Percentiles rank a stretch among this genome's conserved stretches.
Evolutionary conservation across 108 stramenopile genomes (phyloP).

Genomic region (Bacterosira constricta): DNA sequence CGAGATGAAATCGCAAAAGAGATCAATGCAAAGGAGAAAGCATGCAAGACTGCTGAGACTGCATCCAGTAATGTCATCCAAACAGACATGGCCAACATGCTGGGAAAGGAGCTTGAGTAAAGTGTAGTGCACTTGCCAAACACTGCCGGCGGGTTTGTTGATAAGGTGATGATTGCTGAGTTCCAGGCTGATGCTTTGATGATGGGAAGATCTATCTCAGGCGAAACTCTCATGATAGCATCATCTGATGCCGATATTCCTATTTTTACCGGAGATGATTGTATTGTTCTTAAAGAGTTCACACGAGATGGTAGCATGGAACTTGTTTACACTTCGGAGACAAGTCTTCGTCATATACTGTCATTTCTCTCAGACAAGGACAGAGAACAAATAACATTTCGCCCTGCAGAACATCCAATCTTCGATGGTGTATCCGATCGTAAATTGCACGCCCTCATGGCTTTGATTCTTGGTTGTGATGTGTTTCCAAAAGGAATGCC

Average conservation of each 20-base stretch:
- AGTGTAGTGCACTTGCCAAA: slow-evolving; percentile 9
- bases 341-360: background rate
- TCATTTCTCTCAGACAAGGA: slow-evolving; percentile 1
- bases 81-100: background rate
- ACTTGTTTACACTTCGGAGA: slow-evolving; percentile 6
- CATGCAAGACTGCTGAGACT: too few species aligned
- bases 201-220: background rate
- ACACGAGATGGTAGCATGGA: background rate
- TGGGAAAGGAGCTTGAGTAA: slow-evolving; percentile 1
- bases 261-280: slow-evolving; percentile 19
- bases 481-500: slow-evolving; percentile 18
- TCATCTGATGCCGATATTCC: too few species aligned
- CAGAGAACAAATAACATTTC: too few species aligned
- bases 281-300: slow-evolving; percentile 19
- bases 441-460: background rate
- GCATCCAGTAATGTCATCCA: background rate
- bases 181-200: slow-evolving; percentile 38
- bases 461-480: slow-evolving; percentile 37
- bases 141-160: too few species aligned
- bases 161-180: slow-evolving; percentile 25
- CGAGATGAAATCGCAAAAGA: background rate
- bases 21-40: too few species aligned
- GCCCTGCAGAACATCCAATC: slow-evolving; percentile 14
- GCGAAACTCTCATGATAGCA: slow-evolving; percentile 14
- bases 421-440: slow-evolving; percentile 11